These are phyloP conservation scores for Hibiscus syriacus DNA, from an alignment of 345 rosid species.

Conservation along the genomic window DNA sequence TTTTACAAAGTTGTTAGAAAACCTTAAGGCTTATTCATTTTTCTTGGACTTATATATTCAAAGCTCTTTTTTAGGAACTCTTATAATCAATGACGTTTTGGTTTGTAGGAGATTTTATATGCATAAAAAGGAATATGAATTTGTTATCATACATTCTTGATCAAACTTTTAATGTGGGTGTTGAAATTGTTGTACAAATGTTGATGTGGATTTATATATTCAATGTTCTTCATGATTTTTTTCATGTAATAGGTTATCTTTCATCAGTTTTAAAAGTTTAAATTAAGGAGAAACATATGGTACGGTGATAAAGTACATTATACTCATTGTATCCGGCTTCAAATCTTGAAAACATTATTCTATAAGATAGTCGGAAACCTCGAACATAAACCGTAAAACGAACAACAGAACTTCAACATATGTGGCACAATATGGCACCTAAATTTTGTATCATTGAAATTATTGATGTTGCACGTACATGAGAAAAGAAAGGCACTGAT, in stretches of 20 bases:
- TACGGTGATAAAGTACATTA: too few relatives aligned
- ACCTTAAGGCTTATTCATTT: not conserved
- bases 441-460: not conserved
- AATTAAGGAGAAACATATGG: too few relatives aligned
- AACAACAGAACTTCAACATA: not conserved
- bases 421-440: not conserved
- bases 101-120: constrained; percentile 1
- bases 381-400: too few relatives aligned
- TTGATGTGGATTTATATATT: too few relatives aligned
- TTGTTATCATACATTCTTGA: not conserved
- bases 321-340: too few relatives aligned
- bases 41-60: not conserved
- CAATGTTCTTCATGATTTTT: too few relatives aligned
- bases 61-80: not conserved
- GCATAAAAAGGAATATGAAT: not conserved
- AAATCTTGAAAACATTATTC: too few relatives aligned
- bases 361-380: too few relatives aligned
- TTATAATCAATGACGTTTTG: constrained; percentile 4
- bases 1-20: not conserved
- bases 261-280: not conserved
- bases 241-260: too few relatives aligned
- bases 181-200: too few relatives aligned
- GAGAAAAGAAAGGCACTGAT: not conserved
- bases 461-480: constrained; percentile 1
- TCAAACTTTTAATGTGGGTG: too few relatives aligned